Percentiles rank a stretch among this genome's conserved stretches.
These are phyloP conservation scores for Fusarium secorum DNA, from an alignment of 2,329 filamentous ascomycete species.

Conservation along the genomic window DNA sequence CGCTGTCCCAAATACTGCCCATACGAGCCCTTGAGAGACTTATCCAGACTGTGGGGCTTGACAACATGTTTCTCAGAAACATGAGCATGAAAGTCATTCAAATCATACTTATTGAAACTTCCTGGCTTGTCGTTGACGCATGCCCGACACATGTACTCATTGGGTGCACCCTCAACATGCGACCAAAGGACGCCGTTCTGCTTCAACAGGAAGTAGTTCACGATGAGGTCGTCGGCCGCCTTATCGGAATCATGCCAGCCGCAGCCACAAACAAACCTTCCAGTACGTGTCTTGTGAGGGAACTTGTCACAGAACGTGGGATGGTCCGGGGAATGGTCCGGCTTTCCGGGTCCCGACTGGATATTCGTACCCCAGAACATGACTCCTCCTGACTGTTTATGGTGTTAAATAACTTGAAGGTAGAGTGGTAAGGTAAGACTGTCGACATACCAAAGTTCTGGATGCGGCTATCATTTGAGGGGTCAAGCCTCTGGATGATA, in stretches of 20 bases:
- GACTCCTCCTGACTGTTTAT: neutral
- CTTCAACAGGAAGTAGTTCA: neutral
- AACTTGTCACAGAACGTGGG: neutral
- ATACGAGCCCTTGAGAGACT: neutral
- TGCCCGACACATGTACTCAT: neutral
- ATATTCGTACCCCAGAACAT: neutral
- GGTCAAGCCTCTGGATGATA: neutral
- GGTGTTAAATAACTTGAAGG: fast-evolving
- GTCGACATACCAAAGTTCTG: neutral
- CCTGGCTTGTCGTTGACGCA: neutral
- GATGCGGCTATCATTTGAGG: neutral
- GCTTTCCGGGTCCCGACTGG: neutral
- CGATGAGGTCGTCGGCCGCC: neutral
- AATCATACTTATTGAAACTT: neutral
- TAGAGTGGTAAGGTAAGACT: fast-evolving
- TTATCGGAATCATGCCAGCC: neutral
- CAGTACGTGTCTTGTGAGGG: neutral
- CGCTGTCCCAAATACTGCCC: neutral
- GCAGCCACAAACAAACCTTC: neutral
- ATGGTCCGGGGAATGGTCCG: neutral
- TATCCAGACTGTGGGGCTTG: neutral
- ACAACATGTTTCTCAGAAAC: neutral
- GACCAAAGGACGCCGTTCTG: neutral
- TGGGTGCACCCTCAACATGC: neutral
- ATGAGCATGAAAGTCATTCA: neutral